phyloP scores from a whole-genome alignment of 2,329 filamentous ascomycete genomes.

The Fonsecaea pugnacius region DNA sequence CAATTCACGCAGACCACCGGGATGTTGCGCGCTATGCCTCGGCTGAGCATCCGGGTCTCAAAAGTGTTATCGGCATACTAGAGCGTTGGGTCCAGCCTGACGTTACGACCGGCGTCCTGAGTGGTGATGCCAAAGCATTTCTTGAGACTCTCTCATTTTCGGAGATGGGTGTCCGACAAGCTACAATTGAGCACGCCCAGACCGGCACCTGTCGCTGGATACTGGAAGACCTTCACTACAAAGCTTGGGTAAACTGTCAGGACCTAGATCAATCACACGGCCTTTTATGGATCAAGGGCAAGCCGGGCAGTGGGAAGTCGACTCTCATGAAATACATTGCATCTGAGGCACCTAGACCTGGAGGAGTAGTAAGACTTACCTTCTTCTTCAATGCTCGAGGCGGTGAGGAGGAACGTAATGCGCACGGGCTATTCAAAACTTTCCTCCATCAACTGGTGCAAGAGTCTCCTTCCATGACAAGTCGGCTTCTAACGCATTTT shows the following conservation, averaged over 20 bases:
- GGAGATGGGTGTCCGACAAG: slow-evolving; percentile 46
- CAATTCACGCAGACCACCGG: slow-evolving; percentile 13
- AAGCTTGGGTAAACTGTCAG: slow-evolving; percentile 44
- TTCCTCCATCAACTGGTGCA: slow-evolving; percentile 33
- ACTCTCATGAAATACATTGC: slow-evolving; percentile 53
- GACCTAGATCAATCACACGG: slow-evolving; percentile 37
- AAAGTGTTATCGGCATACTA: neutral
- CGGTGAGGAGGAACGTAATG: slow-evolving; percentile 10
- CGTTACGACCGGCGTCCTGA: neutral
- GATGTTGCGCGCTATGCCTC: slow-evolving; percentile 9
- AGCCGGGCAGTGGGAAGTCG: slow-evolving; percentile 50
- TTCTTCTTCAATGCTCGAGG: slow-evolving; percentile 59
- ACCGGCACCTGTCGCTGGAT: slow-evolving; percentile 51
- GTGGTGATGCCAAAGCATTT: neutral
- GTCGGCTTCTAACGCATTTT: slow-evolving; percentile 9
- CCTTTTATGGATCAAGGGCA: slow-evolving; percentile 47
- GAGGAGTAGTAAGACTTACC: slow-evolving; percentile 32
- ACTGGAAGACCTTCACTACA: slow-evolving; percentile 42
- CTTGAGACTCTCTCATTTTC: slow-evolving; percentile 40
- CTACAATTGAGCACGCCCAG: slow-evolving; percentile 46
- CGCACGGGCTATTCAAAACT: slow-evolving; percentile 30
- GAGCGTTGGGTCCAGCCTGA: neutral
- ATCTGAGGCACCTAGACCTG: slow-evolving; percentile 21
- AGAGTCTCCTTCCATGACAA: slow-evolving; percentile 28
- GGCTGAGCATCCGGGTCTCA: neutral